A percentile compares a stretch with the other conserved stretches of the same genome.
These are phyloP conservation scores for Pontederia crassipes DNA, from an alignment of 176 grass and related monocot genomes.

Conservation along the genomic window DNA sequence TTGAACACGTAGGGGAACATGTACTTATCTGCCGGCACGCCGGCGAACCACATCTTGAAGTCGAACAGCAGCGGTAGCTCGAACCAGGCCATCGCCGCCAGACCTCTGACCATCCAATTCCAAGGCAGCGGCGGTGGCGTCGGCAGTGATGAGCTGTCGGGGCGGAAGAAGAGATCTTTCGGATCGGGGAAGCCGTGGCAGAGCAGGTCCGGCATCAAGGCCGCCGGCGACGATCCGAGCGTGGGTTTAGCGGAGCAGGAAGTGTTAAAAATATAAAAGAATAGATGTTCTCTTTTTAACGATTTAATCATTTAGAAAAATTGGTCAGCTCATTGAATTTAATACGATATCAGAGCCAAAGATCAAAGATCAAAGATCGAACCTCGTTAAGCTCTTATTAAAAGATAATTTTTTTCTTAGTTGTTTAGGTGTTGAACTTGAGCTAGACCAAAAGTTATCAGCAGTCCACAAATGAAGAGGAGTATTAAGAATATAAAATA, in stretches of 20 bases:
- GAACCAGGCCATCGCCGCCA: conserved; percentile 42
- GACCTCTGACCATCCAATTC: conserved; percentile 85
- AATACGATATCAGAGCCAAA: too few species aligned
- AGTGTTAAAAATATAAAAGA: too few species aligned
- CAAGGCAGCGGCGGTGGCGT: conserved; percentile 30
- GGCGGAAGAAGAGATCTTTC: conserved; percentile 45
- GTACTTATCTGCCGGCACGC: conserved; percentile 38
- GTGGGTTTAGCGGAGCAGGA: conserved; percentile 41
- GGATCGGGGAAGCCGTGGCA: conserved; percentile 50
- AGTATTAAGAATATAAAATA: too few species aligned
- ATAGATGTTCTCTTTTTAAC: too few species aligned
- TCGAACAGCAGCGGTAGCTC: conserved; percentile 51
- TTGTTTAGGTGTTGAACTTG: too few species aligned
- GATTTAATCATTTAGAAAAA: too few species aligned
- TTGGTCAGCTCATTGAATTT: too few species aligned
- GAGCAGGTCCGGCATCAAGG: conserved; percentile 27
- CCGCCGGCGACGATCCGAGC: conserved; percentile 42
- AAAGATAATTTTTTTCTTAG: too few species aligned
- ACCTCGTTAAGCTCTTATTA: too few species aligned
- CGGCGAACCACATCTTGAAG: conserved; percentile 66
- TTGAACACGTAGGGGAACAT: conserved; percentile 74
- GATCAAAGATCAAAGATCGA: too few species aligned
- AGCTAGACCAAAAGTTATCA: too few species aligned
- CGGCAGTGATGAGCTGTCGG: not conserved
- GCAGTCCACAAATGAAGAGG: too few species aligned